Evolutionary conservation across 345 rosid species (phyloP), one percentile per base, ranked within the genome.

Genomic region (Eucalyptus tenuipes): DNA sequence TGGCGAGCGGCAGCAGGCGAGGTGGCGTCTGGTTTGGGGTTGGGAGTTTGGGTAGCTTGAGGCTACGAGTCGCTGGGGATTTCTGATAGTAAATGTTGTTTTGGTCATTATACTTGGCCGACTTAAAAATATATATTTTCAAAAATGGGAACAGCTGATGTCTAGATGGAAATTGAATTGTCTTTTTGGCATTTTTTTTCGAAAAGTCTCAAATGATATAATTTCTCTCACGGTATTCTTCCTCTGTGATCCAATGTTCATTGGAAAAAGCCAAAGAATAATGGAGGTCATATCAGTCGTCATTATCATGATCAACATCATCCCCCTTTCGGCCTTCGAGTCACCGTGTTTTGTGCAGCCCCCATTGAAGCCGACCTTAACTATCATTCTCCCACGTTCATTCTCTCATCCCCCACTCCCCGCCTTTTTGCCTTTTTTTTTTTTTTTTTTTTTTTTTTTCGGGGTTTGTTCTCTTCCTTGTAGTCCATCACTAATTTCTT

Each of bases 331-430:
- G 84, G 84, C 47, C 84, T 86, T 86, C 88, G 90, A 86, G 91
- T 47, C 68, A 22, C 33, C 87, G 93, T 92, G 93, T 87, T 91
- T 87, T 85, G 94, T 90, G 93, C 93, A 90, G 93, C 91, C 90
- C 88, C 90, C 45, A 57, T 18, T 55, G 49, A 17, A 24, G 91
- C 88, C 75, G 87, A 88, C 91, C 86, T 88, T 15, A 44, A 31
- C 37, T 24, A 89, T 87, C 91, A 91, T 87, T 40, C 89, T 13
- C 89, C 86, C 92, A 85, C 75, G 81, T 88, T 91, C 89, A 18
- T 42, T 84, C 68, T 64, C 85, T 59, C 47, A 25, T 55, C 22
- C 33, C 84, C 49, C 49, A 37, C 49, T 29, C n/a, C 13, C 31
- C 27, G 13, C 27, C 31, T 27, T 5, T 27, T 59, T 59, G 2